Percentiles rank a stretch among this genome's conserved stretches.
phyloP scores from a whole-genome alignment of 169 alveolate genomes.

The Blepharisma undulans region DNA sequence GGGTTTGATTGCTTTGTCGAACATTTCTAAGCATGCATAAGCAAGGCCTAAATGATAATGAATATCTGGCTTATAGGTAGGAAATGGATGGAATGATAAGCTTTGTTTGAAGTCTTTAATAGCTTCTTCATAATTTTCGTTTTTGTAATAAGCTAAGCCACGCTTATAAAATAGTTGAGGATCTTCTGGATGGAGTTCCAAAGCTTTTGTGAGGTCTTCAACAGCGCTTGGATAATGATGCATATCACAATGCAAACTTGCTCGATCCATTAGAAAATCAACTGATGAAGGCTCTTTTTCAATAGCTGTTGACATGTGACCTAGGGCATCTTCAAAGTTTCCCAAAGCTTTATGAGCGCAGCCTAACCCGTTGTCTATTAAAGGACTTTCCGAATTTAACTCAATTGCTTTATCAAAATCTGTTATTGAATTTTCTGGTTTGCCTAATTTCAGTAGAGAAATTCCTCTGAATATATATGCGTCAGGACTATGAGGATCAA shows the following conservation, averaged over 20 bases:
- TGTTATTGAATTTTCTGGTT: slow-evolving; percentile 62
- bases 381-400: slow-evolving; percentile 54
- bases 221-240: slow-evolving; percentile 61
- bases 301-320: slow-evolving; percentile 59
- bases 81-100: slow-evolving; percentile 59
- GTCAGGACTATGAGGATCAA: slow-evolving; percentile 64
- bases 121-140: slow-evolving; percentile 60
- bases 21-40: slow-evolving; percentile 74
- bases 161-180: slow-evolving; percentile 74
- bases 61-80: slow-evolving; percentile 77
- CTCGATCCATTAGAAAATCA: slow-evolving; percentile 70
- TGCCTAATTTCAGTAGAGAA: slow-evolving; percentile 58
- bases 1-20: slow-evolving; percentile 75
- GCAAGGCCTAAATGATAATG: slow-evolving; percentile 84
- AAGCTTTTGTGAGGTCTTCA: slow-evolving; percentile 65
- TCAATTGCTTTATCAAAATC: slow-evolving; percentile 68
- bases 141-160: slow-evolving; percentile 75
- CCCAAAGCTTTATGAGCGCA: slow-evolving; percentile 61
- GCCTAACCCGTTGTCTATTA: slow-evolving; percentile 77
- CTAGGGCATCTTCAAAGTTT: slow-evolving; percentile 77
- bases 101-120: slow-evolving; percentile 62
- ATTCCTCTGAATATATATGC: slow-evolving; percentile 78
- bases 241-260: slow-evolving; percentile 59
- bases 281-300: slow-evolving; percentile 51
- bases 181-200: slow-evolving; percentile 59